A percentile compares a stretch with the other conserved stretches of the same genome.
Conservation (phyloP, 495 filamentous ascomycete species). For the Trichoderma reesei region DNA sequence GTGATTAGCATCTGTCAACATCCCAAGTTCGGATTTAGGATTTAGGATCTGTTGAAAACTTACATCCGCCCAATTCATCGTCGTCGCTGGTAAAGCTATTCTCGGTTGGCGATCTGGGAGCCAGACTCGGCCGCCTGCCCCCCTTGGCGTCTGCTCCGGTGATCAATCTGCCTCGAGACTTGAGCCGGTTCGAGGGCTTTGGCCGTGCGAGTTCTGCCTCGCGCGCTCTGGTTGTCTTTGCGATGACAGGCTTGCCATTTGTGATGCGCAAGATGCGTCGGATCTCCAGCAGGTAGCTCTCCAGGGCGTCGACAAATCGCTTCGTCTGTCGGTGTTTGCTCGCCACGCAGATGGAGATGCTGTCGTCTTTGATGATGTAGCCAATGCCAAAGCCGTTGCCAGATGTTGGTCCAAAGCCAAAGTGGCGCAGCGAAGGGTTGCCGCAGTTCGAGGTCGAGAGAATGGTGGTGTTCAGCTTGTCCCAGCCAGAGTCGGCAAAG, state of each 20-base stretch:
- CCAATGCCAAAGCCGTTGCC: conserved; percentile 96
- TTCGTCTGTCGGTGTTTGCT: conserved; percentile 89
- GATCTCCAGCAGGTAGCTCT: conserved; percentile 83
- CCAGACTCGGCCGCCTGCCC: conserved; percentile 32
- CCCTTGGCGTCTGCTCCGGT: conserved; percentile 30
- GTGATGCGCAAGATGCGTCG: conserved; percentile 67
- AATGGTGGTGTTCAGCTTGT: conserved; percentile 89
- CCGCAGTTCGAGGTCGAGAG: conserved; percentile 97
- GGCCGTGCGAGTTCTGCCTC: conserved; percentile 31
- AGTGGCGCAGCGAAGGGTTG: conserved; percentile 91
- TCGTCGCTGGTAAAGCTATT: conserved; percentile 61
- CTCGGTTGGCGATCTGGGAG: conserved; percentile 33
- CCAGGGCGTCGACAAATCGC: conserved; percentile 79
- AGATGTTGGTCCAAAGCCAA: conserved; percentile 91
- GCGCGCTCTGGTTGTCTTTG: conserved; percentile 26
- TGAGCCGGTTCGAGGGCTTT: conserved; percentile 26
- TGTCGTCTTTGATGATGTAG: conserved; percentile 97
- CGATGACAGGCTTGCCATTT: conserved; percentile 35
- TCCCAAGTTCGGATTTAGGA: not conserved
- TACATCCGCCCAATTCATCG: conserved; percentile 87
- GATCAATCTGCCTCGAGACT: conserved; percentile 50
- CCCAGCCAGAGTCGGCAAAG: conserved; percentile 86
- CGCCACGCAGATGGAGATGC: conserved; percentile 81
- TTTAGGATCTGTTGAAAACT: conserved; percentile 32
- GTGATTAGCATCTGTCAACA: conserved; percentile 16